Conservation (phyloP, 805 yeast species). For the Phaffomyces opuntiae region DNA sequence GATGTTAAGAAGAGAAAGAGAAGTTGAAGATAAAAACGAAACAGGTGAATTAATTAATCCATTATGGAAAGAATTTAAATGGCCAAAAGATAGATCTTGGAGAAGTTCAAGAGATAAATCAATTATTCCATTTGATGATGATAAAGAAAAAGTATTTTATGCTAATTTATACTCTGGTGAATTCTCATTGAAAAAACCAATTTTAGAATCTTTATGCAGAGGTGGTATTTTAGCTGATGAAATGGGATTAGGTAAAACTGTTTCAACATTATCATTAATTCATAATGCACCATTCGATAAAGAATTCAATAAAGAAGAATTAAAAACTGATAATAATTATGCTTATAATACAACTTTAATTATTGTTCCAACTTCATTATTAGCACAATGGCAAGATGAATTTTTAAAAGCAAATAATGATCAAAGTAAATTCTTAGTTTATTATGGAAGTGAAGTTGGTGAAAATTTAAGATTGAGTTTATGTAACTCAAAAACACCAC, state of each 20-base stretch:
- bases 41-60: slow-evolving; percentile 63
- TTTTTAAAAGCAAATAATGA: slow-evolving; percentile 51
- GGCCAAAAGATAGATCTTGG: slow-evolving; percentile 56
- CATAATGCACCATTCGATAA: slow-evolving; percentile 55
- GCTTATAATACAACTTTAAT: slow-evolving; percentile 71
- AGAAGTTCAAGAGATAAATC: slow-evolving; percentile 22
- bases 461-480: slow-evolving; percentile 39
- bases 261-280: slow-evolving; percentile 70
- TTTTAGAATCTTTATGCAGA: slow-evolving; percentile 47
- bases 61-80: slow-evolving; percentile 69
- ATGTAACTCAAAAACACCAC: slow-evolving; percentile 38
- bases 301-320: slow-evolving; percentile 4
- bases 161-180: slow-evolving; percentile 79
- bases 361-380: slow-evolving; percentile 82
- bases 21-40: slow-evolving; percentile 33
- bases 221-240: slow-evolving; percentile 96
- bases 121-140: slow-evolving; percentile 9
- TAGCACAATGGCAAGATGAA: slow-evolving; percentile 90
- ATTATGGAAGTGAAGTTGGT: slow-evolving; percentile 64
- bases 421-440: slow-evolving; percentile 44
- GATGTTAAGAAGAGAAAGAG: slow-evolving; percentile 80
- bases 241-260: slow-evolving; percentile 95
- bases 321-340: slow-evolving; percentile 26
- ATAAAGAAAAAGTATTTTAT: slow-evolving; percentile 41
- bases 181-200: slow-evolving; percentile 60